Evolutionary conservation across 106 monocot genomes (phyloP).

Genomic region (Agapanthus africanus): DNA sequence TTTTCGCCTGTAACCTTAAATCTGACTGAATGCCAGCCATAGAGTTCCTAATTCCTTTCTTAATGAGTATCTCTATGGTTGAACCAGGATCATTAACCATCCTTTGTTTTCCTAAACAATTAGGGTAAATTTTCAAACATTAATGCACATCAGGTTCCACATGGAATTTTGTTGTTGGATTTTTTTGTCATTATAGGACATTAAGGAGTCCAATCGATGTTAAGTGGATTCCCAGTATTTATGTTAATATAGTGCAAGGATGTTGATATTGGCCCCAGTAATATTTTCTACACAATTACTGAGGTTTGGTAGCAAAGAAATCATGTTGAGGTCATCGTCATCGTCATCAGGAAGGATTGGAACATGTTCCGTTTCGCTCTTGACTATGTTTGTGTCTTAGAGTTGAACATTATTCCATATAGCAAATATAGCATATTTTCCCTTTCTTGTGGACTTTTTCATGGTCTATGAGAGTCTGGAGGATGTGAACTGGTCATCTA

Average conservation of each 20-base stretch:
- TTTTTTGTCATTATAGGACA: not conserved
- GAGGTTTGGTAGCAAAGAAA: not conserved
- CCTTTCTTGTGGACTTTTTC: too few species aligned
- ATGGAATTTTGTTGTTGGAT: not conserved
- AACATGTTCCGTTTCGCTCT: too few species aligned
- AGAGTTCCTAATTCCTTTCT: too few species aligned
- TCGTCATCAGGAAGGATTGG: too few species aligned
- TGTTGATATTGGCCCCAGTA: too few species aligned
- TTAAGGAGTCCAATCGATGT: not conserved
- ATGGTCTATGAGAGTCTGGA: too few species aligned
- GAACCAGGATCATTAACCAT: not conserved
- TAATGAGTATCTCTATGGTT: not conserved
- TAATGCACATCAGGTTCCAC: not conserved
- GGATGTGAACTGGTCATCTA: too few species aligned
- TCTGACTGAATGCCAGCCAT: too few species aligned
- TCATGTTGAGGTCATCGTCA: not conserved
- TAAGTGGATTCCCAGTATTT: not conserved
- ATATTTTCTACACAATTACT: not conserved
- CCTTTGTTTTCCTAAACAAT: not conserved
- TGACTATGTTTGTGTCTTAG: too few species aligned
- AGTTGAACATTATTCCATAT: too few species aligned
- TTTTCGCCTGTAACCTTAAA: not conserved
- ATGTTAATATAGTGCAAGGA: too few species aligned
- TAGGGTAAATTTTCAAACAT: not conserved
- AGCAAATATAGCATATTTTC: too few species aligned